Evolutionary conservation across 768 basidiomycete genomes (phyloP).

Genomic region (Lactarius sanguifluus): DNA sequence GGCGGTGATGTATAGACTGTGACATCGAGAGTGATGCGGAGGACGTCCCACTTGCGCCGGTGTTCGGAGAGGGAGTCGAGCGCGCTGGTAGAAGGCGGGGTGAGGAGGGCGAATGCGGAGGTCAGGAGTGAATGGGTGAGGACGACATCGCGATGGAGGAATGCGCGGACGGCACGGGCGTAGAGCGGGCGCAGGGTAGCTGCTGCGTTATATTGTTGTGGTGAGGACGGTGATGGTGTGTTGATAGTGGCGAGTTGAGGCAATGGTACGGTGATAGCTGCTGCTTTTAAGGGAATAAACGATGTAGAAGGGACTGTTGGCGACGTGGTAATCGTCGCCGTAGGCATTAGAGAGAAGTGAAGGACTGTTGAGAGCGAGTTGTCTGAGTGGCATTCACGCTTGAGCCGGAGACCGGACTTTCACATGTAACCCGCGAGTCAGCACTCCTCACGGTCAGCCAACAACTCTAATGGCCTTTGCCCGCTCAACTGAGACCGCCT

Average conservation of each 20-base stretch:
- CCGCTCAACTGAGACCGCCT: not conserved
- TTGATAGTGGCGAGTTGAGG: not conserved
- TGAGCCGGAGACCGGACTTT: not conserved
- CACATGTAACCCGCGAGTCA: not conserved
- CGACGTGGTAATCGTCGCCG: conserved; percentile 23
- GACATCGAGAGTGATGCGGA: conserved; percentile 79
- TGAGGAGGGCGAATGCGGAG: conserved; percentile 65
- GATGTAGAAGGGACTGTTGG: conserved; percentile 8
- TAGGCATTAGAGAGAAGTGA: conserved; percentile 17
- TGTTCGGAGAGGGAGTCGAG: conserved; percentile 46
- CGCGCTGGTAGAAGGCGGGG: conserved; percentile 39
- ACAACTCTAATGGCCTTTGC: too few species aligned
- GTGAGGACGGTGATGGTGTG: conserved; percentile 9
- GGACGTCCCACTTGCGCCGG: conserved; percentile 84
- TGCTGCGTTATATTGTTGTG: conserved; percentile 35
- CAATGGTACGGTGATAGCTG: not conserved
- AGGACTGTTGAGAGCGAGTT: too few species aligned
- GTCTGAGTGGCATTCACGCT: not conserved
- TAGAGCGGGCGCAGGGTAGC: conserved; percentile 70
- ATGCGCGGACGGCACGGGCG: conserved; percentile 73
- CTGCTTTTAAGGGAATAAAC: conserved; percentile 18
- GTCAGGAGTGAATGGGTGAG: conserved; percentile 64
- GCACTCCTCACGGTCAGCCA: not conserved
- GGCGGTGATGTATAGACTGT: conserved; percentile 63
- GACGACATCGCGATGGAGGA: conserved; percentile 69